Evolutionary conservation across 2,329 filamentous ascomycete species (phyloP), one percentile per base, ranked within the genome.

Genomic region (Elsinoe necatrix): DNA sequence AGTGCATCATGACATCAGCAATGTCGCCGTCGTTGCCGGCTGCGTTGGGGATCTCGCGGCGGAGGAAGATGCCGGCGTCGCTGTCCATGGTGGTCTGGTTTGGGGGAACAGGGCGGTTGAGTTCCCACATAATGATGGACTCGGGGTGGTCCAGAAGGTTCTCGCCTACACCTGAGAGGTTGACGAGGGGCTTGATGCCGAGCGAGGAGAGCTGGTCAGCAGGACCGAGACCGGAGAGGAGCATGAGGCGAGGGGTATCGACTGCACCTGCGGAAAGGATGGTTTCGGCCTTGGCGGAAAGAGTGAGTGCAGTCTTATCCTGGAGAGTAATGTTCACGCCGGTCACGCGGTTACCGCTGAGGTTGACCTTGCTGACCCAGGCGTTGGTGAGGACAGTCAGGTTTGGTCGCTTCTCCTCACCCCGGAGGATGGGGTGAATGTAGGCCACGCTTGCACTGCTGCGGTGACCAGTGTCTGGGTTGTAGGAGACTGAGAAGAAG

Each of bases 1-100:
- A 95, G 76, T 95, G 89, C 86, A 93, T 93, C 90, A 95, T 95
- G 66, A 95, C 75, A 67, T 95, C 90, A 61, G 86, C 87, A 56
- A 87, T 84, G 60, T 86, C 80, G 54, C 86, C 86, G 64, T 95
- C 89, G 1, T 75, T 74, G 57, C 80, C 80, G 2, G 78, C 80
- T 1, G 88, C 86, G 66, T 91, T 83, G 64, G 81, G 76, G 12
- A 77, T 69, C 71, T 95, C 84, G 59, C 89, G 86, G 60, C 89
- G 87, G 57, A 95, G 77, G 79, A 95, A 95, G 67, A 93, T 86
- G 61, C 87, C 88, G 2, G 88, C 88, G 68, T 95, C 90, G 21
- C 86, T 95, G 74, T 93, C 87, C 87, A 92, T 92, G 67, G 87
- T 92, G 51, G 88, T 93, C 75, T 91, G 86, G 73, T 89, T 87